Evolutionary conservation across 2,329 filamentous ascomycete genomes (phyloP).

Genomic region (Ceratocystis eucalypticola): DNA sequence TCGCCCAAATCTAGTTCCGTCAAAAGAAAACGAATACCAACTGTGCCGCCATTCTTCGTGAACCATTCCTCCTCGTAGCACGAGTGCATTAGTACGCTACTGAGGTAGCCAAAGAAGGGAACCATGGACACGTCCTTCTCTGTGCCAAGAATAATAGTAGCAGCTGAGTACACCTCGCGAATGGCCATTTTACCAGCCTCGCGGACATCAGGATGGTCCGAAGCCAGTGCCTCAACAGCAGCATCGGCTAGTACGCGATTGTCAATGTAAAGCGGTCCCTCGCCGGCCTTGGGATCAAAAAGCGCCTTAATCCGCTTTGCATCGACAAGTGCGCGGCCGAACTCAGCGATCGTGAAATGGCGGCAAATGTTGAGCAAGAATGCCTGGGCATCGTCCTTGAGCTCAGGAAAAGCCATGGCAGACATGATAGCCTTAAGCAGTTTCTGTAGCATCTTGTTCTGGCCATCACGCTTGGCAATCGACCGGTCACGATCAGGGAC

Average conservation of each 20-base stretch:
- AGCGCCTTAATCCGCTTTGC: conserved; percentile 61
- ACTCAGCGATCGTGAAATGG: conserved; percentile 81
- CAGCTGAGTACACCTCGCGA: conserved; percentile 61
- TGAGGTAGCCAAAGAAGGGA: conserved; percentile 72
- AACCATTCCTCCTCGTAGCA: conserved; percentile 99
- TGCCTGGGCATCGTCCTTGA: conserved; percentile 59
- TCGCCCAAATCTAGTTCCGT: conserved; percentile 77
- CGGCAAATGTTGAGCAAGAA: conserved; percentile 72
- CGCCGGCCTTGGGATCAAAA: conserved; percentile 75
- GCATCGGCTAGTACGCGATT: conserved; percentile 79
- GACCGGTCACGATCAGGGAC: conserved; percentile 68
- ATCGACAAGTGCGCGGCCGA: conserved; percentile 72
- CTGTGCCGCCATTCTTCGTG: conserved; percentile 81
- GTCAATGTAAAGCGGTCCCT: conserved; percentile 77
- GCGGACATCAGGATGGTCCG: conserved; percentile 65
- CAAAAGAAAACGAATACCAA: conserved; percentile 79
- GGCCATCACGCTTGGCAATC: conserved; percentile 70
- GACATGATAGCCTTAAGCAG: conserved; percentile 81
- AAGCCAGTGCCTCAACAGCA: conserved; percentile 78
- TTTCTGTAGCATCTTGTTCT: conserved; percentile 71
- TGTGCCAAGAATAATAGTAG: conserved; percentile 65
- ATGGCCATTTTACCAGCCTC: conserved; percentile 72
- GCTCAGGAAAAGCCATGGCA: conserved; percentile 66
- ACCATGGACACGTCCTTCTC: conserved; percentile 58
- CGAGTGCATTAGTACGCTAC: conserved; percentile 76